These are phyloP conservation scores for Phycomyces blakesleeanus DNA, from an alignment of 192 early-diverging fungal species.

Conservation along the genomic window DNA sequence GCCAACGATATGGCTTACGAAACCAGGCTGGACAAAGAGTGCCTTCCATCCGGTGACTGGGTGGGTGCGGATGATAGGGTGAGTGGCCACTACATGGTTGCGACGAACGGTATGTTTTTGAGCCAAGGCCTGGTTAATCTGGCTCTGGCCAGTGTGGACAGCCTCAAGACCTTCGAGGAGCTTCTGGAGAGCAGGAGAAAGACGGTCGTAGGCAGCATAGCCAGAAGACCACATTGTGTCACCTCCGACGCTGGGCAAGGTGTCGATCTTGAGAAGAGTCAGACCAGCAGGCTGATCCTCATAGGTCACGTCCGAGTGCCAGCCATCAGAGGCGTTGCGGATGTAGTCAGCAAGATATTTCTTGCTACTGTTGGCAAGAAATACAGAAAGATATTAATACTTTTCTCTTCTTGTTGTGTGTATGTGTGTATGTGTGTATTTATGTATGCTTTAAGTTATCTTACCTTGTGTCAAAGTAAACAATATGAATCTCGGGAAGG, in stretches of 20 bases:
- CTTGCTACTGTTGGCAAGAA: background rate
- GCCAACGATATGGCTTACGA: conserved; percentile 55
- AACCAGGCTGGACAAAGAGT: conserved; percentile 60
- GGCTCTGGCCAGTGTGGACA: conserved; percentile 30
- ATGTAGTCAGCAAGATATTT: background rate
- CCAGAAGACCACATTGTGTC: conserved; percentile 30
- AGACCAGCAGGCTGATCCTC: conserved; percentile 31
- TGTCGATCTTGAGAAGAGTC: conserved; percentile 30
- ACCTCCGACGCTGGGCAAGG: conserved; percentile 26
- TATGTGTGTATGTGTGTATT: no score
- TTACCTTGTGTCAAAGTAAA: conserved; percentile 24
- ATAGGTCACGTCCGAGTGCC: conserved; percentile 35
- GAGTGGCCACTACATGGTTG: conserved; percentile 28
- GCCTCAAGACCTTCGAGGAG: conserved; percentile 33
- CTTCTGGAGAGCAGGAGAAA: conserved; percentile 21
- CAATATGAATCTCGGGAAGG: conserved; percentile 26
- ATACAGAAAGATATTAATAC: background rate
- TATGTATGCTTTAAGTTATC: background rate
- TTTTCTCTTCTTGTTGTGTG: conserved; percentile 1
- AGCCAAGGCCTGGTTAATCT: conserved; percentile 6
- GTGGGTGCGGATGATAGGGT: conserved; percentile 59
- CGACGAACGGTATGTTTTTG: conserved; percentile 22
- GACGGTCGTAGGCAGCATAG: conserved; percentile 30
- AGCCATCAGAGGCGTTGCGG: conserved; percentile 7
- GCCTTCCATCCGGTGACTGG: conserved; percentile 69